A percentile compares a stretch with the other conserved stretches of the same genome.
phyloP scores from a whole-genome alignment of 768 basidiomycete genomes.

The Boletellus ananas region DNA sequence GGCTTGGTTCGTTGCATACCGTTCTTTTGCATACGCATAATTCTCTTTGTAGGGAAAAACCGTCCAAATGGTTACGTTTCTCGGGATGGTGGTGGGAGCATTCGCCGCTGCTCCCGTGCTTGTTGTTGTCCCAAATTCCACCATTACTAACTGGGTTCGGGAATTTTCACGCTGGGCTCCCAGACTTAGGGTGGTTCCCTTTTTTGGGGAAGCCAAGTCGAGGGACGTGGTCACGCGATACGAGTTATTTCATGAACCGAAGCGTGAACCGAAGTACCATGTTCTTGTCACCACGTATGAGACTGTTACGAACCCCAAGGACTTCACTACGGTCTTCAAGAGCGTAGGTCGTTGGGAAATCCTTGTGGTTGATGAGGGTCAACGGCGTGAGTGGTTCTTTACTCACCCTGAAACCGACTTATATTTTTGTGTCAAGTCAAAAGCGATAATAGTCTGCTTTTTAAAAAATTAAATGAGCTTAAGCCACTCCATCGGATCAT shows the following conservation, averaged over 20 bases:
- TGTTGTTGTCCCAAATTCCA: conserved; percentile 94
- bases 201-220: conserved; percentile 74
- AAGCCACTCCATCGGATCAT: conserved; percentile 77
- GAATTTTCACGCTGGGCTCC: conserved; percentile 83
- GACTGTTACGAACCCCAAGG: conserved; percentile 62
- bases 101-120: conserved; percentile 73
- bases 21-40: conserved; percentile 3
- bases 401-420: background rate
- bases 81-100: conserved; percentile 59
- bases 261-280: conserved; percentile 68
- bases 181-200: conserved; percentile 73
- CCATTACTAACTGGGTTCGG: conserved; percentile 91
- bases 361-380: conserved; percentile 92
- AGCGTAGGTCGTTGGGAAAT: conserved; percentile 86
- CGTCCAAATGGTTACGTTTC: conserved; percentile 83
- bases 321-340: conserved; percentile 75
- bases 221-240: conserved; percentile 78
- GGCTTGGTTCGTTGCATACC: conserved; percentile 56
- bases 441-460: conserved; percentile 73
- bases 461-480: conserved; percentile 78
- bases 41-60: conserved; percentile 70
- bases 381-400: conserved; percentile 59
- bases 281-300: conserved; percentile 94
- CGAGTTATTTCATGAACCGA: conserved; percentile 66
- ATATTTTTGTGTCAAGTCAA: conserved; percentile 56